Base-by-base conservation (phyloP, 192 early-diverging fungal species). In the Obelidium mucronatum region DNA sequence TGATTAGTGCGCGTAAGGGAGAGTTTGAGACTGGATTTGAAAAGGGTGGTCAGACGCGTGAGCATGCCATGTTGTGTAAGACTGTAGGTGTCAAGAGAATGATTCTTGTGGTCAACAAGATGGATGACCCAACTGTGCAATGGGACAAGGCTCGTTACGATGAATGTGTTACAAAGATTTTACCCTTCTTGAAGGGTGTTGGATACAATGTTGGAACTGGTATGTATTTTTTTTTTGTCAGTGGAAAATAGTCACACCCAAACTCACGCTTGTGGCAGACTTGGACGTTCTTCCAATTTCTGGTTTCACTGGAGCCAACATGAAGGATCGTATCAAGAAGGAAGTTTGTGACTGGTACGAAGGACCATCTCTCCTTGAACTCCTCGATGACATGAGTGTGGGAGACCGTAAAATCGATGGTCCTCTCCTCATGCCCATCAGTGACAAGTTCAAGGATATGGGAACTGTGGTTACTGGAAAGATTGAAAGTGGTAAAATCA, bases 11-110 rank as follows among this genome's bases (percentile, higher is more conserved):
- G 8, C 93, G 98, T 64, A 95, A 92, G 87, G 98, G 98, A 77
- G 98, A 99, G 84, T 99, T 99, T 73, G 98, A 99, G 88, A 97
- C 98, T 73, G 98, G 98, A n/a, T 99, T 98, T 73, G 98, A 99
- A 76, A 91, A 94, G 76, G 98, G 96, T 62, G 98, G 98, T 40
- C 98, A 99, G 85, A 99, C 97, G 3, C 93, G 95, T 76, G 98
- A 99, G 85, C 98, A 99, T 82, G 95, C 96, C 30, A 85, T 97
- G 83, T 80, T 99, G 79, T 96, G 93, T 69, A 98, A 97, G 89
- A 97, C 96, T 26, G 90, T 93, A n/a, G 97, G 98, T 59, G 93
- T 99, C 72, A 95, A 94, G 84, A 59, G 92, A 53, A 77, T 99
- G 64, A 87, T 99, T 61, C 87, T 97, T 63, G 98, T 92, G 39